phyloP scores from a whole-genome alignment of 306 rosid species.

The Corylus avellana region DNA sequence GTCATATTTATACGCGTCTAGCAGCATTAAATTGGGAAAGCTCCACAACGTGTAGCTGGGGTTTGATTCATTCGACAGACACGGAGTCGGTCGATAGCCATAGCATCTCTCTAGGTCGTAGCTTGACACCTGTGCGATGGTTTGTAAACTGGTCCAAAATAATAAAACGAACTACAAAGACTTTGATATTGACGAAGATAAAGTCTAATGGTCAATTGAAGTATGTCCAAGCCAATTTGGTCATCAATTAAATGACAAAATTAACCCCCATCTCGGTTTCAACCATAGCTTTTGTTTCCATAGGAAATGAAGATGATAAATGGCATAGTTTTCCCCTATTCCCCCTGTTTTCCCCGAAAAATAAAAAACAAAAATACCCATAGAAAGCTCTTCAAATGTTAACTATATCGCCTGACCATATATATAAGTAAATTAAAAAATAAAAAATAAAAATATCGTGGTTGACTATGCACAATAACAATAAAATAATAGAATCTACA shows the following conservation, averaged over 20 bases:
- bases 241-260: neutral
- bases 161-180: neutral
- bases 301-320: neutral
- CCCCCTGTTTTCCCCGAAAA: too few species aligned
- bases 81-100: neutral
- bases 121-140: neutral
- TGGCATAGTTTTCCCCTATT: too few species aligned
- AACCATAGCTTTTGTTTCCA: neutral
- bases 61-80: neutral
- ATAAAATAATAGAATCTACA: too few species aligned
- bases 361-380: neutral
- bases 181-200: neutral
- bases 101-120: neutral
- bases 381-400: neutral
- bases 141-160: neutral
- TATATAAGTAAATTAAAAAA: too few species aligned
- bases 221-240: neutral
- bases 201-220: neutral
- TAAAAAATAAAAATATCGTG: too few species aligned
- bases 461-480: too few species aligned
- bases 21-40: too few species aligned
- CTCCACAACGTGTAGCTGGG: too few species aligned
- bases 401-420: neutral
- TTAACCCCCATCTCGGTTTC: neutral
- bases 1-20: too few species aligned